These are phyloP conservation scores for Dictyostelium firmibasis DNA, from an alignment of 78 protist species.

Conservation along the genomic window DNA sequence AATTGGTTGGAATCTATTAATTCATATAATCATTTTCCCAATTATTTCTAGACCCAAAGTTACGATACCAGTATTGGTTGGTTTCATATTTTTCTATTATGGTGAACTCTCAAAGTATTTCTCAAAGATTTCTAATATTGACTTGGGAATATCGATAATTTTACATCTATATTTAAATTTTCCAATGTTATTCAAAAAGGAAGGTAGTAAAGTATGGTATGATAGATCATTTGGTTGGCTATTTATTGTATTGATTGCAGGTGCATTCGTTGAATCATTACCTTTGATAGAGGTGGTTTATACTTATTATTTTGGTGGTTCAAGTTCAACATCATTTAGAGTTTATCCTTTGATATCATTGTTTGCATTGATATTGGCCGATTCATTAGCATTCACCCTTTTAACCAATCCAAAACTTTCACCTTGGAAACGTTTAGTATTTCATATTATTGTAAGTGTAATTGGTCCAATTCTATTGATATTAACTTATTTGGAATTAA, in stretches of 20 bases:
- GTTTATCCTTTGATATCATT: conserved; percentile 54
- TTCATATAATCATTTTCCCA: conserved; percentile 62
- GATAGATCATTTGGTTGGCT: conserved; percentile 72
- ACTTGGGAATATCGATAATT: background rate
- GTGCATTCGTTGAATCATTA: conserved; percentile 37
- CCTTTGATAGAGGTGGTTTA: conserved; percentile 63
- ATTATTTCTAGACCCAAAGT: conserved; percentile 61
- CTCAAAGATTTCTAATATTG: conserved; percentile 22
- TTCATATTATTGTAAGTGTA: conserved; percentile 41
- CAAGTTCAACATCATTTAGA: conserved; percentile 37
- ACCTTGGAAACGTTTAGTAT: conserved; percentile 51
- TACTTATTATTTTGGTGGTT: conserved; percentile 43
- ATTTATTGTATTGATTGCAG: conserved; percentile 35
- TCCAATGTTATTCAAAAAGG: conserved; percentile 61
- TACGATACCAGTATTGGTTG: conserved; percentile 28
- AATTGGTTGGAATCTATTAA: conserved; percentile 50
- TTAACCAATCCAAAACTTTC: conserved; percentile 73
- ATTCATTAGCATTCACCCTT: conserved; percentile 64
- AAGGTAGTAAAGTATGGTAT: conserved; percentile 74
- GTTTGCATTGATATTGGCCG: conserved; percentile 64
- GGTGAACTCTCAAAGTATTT: conserved; percentile 24
- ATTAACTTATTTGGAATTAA: conserved; percentile 51
- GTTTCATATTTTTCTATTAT: conserved; percentile 16
- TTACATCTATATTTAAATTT: conserved; percentile 48
- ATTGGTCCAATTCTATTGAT: conserved; percentile 60